These are phyloP conservation scores for Leccinellum rugosiceps DNA, from an alignment of 768 basidiomycete genomes.

Conservation along the genomic window DNA sequence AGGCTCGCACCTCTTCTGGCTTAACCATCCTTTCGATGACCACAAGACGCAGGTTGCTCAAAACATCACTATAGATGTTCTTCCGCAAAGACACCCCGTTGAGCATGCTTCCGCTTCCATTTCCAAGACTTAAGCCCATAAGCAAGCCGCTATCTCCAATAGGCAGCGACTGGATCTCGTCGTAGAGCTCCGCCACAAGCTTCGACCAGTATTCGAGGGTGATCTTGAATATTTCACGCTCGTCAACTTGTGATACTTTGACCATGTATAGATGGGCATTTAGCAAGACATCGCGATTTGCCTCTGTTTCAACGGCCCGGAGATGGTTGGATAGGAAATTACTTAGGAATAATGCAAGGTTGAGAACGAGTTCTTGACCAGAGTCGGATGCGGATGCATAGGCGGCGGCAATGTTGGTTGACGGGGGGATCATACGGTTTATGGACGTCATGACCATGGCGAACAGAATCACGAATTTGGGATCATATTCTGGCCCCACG, in stretches of 20 bases:
- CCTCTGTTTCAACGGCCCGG: conserved; percentile 88
- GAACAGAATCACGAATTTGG: conserved; percentile 96
- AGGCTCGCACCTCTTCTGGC: conserved; percentile 82
- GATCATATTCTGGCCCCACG: conserved; percentile 95
- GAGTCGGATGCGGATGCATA: conserved; percentile 87
- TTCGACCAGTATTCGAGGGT: conserved; percentile 97
- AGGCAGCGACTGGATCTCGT: conserved; percentile 91
- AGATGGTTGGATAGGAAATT: conserved; percentile 95
- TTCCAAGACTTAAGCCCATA: conserved; percentile 83
- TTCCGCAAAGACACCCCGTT: conserved; percentile 81
- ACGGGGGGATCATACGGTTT: conserved; percentile 95
- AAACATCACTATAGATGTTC: conserved; percentile 92
- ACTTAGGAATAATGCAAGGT: conserved; percentile 94
- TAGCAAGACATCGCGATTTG: conserved; percentile 87
- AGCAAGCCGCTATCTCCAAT: conserved; percentile 83
- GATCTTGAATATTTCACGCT: conserved; percentile 99
- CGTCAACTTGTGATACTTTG: conserved; percentile 96
- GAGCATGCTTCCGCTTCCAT: conserved; percentile 61
- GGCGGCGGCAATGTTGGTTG: conserved; percentile 90
- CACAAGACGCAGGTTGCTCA: conserved; percentile 90
- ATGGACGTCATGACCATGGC: conserved; percentile 97
- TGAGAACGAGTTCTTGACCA: conserved; percentile 95
- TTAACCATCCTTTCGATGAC: conserved; percentile 99
- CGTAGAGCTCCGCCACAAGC: conserved; percentile 94
- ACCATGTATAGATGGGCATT: conserved; percentile 99